Evolutionary conservation across 2,329 filamentous ascomycete genomes (phyloP).

Genomic region (Fusarium pseudoanthophilum): DNA sequence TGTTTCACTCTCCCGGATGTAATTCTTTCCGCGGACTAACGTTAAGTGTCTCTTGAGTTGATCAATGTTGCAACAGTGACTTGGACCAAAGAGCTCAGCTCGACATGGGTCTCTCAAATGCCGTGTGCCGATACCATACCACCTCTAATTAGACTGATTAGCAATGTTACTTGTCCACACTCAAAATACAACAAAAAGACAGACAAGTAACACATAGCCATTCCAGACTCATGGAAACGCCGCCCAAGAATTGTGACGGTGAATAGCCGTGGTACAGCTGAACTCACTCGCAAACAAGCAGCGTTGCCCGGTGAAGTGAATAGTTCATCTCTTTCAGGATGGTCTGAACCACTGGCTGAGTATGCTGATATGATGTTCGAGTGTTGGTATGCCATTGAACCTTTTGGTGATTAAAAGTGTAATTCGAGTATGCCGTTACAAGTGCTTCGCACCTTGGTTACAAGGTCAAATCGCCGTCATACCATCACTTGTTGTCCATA

Average conservation of each 20-base stretch:
- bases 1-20: conserved; percentile 12
- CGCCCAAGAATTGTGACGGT: background rate
- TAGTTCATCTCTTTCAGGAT: background rate
- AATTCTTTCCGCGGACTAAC: conserved; percentile 10
- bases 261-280: background rate
- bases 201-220: background rate
- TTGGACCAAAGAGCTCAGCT: conserved; percentile 13
- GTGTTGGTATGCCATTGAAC: background rate
- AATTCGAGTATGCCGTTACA: background rate
- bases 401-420: background rate
- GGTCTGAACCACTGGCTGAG: background rate
- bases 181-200: background rate
- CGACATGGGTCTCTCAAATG: conserved; percentile 5
- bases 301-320: background rate
- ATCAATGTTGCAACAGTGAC: background rate
- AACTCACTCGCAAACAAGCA: background rate
- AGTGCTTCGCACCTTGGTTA: background rate
- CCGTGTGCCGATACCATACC: background rate
- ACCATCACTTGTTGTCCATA: background rate
- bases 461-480: background rate
- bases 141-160: background rate
- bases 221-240: background rate
- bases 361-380: background rate
- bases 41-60: background rate
- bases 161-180: background rate